Percentiles rank a stretch among this genome's conserved stretches.
phyloP scores from a whole-genome alignment of 2,329 filamentous ascomycete genomes.

The Colletotrichum sp. region DNA sequence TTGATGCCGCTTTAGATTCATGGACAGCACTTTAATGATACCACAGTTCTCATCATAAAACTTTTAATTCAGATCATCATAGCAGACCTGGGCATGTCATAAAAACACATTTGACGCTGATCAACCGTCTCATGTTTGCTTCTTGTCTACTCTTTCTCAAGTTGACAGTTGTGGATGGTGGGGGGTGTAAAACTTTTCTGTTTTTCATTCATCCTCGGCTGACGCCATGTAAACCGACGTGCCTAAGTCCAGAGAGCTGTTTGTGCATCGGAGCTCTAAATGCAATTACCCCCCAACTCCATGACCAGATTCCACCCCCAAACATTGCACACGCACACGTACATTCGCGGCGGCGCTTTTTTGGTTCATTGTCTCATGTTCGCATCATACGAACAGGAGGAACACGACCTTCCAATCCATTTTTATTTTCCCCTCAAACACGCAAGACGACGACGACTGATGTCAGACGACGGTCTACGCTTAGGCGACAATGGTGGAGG shows the following conservation, averaged over 20 bases:
- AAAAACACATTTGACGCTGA: not conserved
- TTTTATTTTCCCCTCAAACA: not conserved
- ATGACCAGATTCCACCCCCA: slow-evolving; percentile 41
- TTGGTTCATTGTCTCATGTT: slow-evolving; percentile 17
- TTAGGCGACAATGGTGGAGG: slow-evolving; percentile 93
- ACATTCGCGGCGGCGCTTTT: not conserved
- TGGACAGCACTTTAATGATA: not conserved
- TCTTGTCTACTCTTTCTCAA: slow-evolving; percentile 15
- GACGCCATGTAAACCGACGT: slow-evolving; percentile 2
- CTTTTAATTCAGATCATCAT: not conserved
- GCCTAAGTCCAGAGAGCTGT: slow-evolving; percentile 25
- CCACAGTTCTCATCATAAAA: not conserved
- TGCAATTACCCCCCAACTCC: slow-evolving; percentile 51
- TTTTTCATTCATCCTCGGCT: slow-evolving; percentile 15
- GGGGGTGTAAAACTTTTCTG: not conserved
- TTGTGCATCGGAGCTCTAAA: slow-evolving; percentile 47
- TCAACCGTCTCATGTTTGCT: not conserved
- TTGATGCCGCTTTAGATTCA: not conserved
- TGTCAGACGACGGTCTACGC: slow-evolving; percentile 27
- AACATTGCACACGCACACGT: not conserved
- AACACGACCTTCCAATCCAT: slow-evolving; percentile 20
- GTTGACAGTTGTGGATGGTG: not conserved
- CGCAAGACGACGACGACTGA: not conserved
- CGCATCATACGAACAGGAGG: not conserved
- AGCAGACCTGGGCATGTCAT: not conserved